phyloP scores from a whole-genome alignment of 2,329 filamentous ascomycete species.

The Xylaria sp. region DNA sequence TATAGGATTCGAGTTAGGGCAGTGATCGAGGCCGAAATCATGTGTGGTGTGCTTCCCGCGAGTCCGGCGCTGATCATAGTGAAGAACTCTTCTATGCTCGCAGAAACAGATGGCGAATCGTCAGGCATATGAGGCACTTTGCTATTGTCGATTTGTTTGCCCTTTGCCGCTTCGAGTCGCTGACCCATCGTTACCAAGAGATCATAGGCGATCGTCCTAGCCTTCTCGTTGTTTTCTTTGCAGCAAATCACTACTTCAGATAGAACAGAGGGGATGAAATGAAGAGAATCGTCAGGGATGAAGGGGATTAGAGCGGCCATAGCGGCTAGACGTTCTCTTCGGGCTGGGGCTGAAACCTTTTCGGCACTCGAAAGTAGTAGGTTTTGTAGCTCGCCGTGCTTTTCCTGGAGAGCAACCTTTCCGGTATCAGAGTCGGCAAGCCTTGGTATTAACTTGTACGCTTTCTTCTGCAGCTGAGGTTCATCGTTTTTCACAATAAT shows the following conservation, averaged over 20 bases:
- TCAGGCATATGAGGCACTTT: conserved; percentile 88
- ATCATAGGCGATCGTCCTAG: conserved; percentile 88
- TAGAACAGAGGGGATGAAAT: conserved; percentile 91
- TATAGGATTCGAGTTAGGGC: conserved; percentile 93
- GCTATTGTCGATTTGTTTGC: conserved; percentile 82
- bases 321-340: conserved; percentile 85
- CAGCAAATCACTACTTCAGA: conserved; percentile 96
- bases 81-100: conserved; percentile 93
- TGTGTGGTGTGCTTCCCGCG: conserved; percentile 91
- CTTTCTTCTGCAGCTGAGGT: conserved; percentile 97
- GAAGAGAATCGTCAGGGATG: conserved; percentile 79
- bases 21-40: conserved; percentile 97
- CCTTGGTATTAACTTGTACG: conserved; percentile 95
- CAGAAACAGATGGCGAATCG: conserved; percentile 79
- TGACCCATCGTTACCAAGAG: conserved; percentile 89
- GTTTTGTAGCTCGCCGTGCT: conserved; percentile 81
- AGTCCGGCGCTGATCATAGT: conserved; percentile 98
- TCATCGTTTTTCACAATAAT: conserved; percentile 85
- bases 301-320: conserved; percentile 83
- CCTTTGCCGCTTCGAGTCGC: conserved; percentile 73
- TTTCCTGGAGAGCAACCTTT: conserved; percentile 77
- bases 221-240: conserved; percentile 97
- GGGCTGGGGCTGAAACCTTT: conserved; percentile 85
- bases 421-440: conserved; percentile 84
- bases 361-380: conserved; percentile 82